These are phyloP conservation scores for Globisporangium echinulatum DNA, from an alignment of 352 stramenopile species.

Conservation along the genomic window DNA sequence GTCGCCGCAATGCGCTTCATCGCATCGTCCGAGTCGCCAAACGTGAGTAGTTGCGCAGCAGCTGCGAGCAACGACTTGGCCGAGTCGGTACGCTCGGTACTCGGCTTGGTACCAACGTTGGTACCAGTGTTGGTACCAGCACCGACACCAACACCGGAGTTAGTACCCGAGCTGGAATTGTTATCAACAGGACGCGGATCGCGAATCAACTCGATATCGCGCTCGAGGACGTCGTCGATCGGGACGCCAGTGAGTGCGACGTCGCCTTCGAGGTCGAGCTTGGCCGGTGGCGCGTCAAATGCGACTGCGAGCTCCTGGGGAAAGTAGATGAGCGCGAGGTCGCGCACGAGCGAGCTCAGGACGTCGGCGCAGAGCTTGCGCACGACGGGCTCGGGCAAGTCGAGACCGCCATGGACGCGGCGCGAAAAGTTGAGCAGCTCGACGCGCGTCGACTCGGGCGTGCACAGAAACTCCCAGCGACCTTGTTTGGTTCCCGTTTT, in stretches of 20 bases:
- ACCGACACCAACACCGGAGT: too few relatives aligned
- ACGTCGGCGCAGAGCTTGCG: constrained; percentile 68
- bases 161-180: too few relatives aligned
- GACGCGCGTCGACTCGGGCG: constrained; percentile 45
- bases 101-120: not conserved
- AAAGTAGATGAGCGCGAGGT: constrained; percentile 59
- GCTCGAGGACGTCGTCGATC: constrained; percentile 62
- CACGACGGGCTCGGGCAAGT: constrained; percentile 61
- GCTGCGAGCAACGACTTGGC: constrained; percentile 22
- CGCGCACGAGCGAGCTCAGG: constrained; percentile 49
- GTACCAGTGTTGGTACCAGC: too few relatives aligned
- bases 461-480: constrained; percentile 59
- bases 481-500: constrained; percentile 18
- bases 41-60: constrained; percentile 36
- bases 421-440: constrained; percentile 65
- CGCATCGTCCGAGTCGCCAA: constrained; percentile 27
- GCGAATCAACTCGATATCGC: constrained; percentile 24
- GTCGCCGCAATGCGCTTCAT: constrained; percentile 47
- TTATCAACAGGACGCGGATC: not conserved
- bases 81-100: constrained; percentile 2
- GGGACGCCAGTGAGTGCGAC: constrained; percentile 41
- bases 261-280: constrained; percentile 52
- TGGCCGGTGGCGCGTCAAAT: constrained; percentile 47
- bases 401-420: constrained; percentile 57
- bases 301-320: constrained; percentile 49